Evolutionary conservation across 23 red algal genomes (phyloP), one percentile per base, ranked within the genome.

Genomic region (Pyropia yezoensis): DNA sequence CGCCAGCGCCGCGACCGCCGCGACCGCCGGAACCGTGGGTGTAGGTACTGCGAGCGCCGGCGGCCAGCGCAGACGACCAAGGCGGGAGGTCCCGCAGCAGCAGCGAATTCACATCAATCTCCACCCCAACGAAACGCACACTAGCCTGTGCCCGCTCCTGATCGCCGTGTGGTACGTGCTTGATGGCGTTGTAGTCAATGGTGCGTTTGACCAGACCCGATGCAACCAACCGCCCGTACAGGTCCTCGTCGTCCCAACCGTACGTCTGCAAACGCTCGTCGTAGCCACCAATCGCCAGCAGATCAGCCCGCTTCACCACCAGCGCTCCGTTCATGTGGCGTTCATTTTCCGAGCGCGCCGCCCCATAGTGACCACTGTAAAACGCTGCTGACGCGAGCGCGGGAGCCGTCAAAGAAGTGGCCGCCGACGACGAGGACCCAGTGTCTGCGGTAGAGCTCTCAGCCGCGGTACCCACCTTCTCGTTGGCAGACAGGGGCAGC

Each of bases 261-360:
- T 77, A 77, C 18, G 73, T 66, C 49, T 77, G 73, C 4, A 77
- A 13, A 24, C 73, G 52, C 63, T 77, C 73, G 9, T 77, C 73
- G 57, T 66, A 77, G 1, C 73, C 63, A 21, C 47, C 33, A 66
- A 66, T 66, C 19, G 33, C 63, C 63, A 22, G 19, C 7, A 66
- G 26, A 26, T 66, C 63, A 21, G 32, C 63, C n/a, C 19, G 32
- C 12, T 26, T 22, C 4, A 66, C 47, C n/a, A 49, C 4, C 33
- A 66, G 19, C 20, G 47, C 63, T 8, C 63, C 63, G 26, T 66
- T 66, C 63, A 66, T 20, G 12, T 66, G 63, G 20, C 18, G 20
- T 17, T 66, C 63, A 26, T 66, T 66, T 26, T 22, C 21, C 1
- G 18, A 23, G 4, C 63, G 18, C 21, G 63, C 63, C 63, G 32